A percentile compares a stretch with the other conserved stretches of the same genome.
Evolutionary conservation across 2,329 filamentous ascomycete genomes (phyloP).

Genomic region (Apiospora sp.): DNA sequence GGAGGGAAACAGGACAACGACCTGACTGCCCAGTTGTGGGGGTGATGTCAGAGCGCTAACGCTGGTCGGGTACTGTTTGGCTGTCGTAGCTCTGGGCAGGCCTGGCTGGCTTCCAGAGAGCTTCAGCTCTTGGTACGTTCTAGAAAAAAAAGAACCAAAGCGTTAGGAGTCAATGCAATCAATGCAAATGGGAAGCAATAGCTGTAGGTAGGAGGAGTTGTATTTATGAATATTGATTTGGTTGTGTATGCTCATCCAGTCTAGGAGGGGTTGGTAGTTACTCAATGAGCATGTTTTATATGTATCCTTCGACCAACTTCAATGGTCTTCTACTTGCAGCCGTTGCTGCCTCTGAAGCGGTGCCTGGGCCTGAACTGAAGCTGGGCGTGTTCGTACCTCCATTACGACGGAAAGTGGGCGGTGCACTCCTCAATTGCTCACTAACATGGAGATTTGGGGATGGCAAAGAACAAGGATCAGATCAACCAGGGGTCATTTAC

Average conservation of each 20-base stretch:
- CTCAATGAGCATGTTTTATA: neutral
- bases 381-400: conserved; percentile 13
- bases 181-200: neutral
- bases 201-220: neutral
- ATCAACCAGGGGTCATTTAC: neutral
- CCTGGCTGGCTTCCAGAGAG: conserved; percentile 11
- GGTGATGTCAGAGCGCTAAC: conserved; percentile 41
- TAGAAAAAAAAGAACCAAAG: neutral
- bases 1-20: conserved; percentile 1
- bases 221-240: neutral
- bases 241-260: neutral
- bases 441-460: conserved; percentile 19
- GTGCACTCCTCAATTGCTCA: conserved; percentile 25
- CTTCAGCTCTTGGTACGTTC: conserved; percentile 4
- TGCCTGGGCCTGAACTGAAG: conserved; percentile 13
- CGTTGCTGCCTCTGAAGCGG: neutral
- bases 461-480: neutral
- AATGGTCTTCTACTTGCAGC: conserved; percentile 2
- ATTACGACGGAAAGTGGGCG: conserved; percentile 38
- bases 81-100: neutral
- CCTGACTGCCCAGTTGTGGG: conserved; percentile 29
- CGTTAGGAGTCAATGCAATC: neutral
- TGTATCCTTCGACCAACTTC: conserved; percentile 5
- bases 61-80: conserved; percentile 11
- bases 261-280: neutral